Evolutionary conservation across 331 rosid species (phyloP), one percentile per base, ranked within the genome.

Genomic region (Dryas integrifolia): DNA sequence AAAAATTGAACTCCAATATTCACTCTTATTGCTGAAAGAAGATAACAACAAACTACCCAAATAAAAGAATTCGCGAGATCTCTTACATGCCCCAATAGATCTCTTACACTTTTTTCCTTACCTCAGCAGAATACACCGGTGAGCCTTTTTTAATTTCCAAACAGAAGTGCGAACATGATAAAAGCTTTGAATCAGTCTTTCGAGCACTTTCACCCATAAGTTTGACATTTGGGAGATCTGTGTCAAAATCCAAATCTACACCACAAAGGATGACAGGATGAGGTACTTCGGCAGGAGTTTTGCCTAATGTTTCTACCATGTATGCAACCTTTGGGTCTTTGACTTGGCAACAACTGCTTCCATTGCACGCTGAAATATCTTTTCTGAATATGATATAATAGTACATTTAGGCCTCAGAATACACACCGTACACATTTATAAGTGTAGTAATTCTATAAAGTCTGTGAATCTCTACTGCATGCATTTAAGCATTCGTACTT

Each of bases 331-430:
- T 86, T 46, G 87, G 86, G 67, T 88, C 96, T 81, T 75, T 70
- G 91, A 84, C 81, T 85, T 86, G 65, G 88, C 85, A 85, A 86
- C 73, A 73, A 85, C 83, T 58, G 90, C 90, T 84, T 84, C 88
- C 35, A 68, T 85, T 69, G 91, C 87, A 62, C 47, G 78, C 18
- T 26, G 53, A 67, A 72, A 86, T 60, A 80, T 80, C 82, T 86
- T 87, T 84, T 85, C 90, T 7, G 79, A 73, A 75, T 86, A 97
- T 94, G 88, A 84, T 50, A 76, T 57, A 57, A 38, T 49, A 75
- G 61, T 18, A 57, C 75, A 62, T 21, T 21, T 0, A 50, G 5
- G n/a, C 56, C 56, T 0, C 35, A 16, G 30, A 2, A 53, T 50
- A 16, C 21, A 21, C 21, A 26, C 35, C 35, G 1, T n/a, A 6